Conservation (phyloP, 495 filamentous ascomycete species). For the Tricharina praecox region DNA sequence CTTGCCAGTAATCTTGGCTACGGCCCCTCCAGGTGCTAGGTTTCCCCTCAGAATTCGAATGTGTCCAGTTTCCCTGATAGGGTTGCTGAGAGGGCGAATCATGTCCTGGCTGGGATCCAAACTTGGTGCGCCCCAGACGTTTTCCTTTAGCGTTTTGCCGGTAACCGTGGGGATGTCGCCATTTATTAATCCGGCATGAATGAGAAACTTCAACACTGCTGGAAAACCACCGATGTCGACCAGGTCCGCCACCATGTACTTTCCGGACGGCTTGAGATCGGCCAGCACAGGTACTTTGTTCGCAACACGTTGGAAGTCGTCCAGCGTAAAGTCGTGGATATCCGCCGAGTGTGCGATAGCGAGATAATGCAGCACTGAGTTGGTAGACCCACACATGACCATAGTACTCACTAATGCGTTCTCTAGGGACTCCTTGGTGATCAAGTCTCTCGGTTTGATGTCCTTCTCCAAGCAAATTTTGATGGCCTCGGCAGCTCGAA, state of each 20-base stretch:
- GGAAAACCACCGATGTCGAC: conserved; percentile 85
- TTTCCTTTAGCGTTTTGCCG: conserved; percentile 75
- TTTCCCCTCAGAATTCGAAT: conserved; percentile 81
- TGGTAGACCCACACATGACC: conserved; percentile 79
- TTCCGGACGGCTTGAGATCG: conserved; percentile 76
- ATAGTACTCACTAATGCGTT: conserved; percentile 89
- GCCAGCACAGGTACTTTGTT: conserved; percentile 86
- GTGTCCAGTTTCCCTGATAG: conserved; percentile 79
- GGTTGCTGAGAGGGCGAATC: conserved; percentile 63
- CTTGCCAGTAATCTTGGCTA: conserved; percentile 96
- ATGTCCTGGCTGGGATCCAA: conserved; percentile 68
- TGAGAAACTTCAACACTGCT: conserved; percentile 77
- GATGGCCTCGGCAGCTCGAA: conserved; percentile 73
- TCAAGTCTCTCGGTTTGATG: conserved; percentile 66
- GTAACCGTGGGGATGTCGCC: conserved; percentile 81
- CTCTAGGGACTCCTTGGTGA: conserved; percentile 75
- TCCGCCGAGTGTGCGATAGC: conserved; percentile 87
- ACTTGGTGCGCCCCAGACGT: conserved; percentile 64
- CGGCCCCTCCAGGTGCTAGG: conserved; percentile 76
- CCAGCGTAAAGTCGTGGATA: conserved; percentile 62
- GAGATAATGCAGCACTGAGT: conserved; percentile 83
- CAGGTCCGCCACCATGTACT: conserved; percentile 88
- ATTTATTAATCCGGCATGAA: conserved; percentile 65
- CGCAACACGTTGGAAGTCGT: conserved; percentile 76
- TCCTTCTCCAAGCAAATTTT: conserved; percentile 70